Conservation (phyloP, 2,329 filamentous ascomycete genomes). For the Neophaeococcomyces mojaviensis region DNA sequence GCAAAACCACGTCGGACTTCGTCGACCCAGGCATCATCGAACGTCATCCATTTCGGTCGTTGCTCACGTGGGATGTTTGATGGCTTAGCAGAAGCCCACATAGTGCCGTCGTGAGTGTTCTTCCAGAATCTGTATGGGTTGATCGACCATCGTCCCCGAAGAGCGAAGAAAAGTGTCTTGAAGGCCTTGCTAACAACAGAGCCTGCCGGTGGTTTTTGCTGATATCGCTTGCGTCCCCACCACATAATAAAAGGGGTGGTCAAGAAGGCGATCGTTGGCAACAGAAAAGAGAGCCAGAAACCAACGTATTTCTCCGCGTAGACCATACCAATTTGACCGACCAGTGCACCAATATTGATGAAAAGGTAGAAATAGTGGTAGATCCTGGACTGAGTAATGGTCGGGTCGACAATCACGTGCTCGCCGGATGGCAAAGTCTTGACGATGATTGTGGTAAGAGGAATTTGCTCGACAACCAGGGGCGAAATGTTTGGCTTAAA, state of each 20-base stretch:
- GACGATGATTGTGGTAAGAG: conserved; percentile 51
- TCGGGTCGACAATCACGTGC: conserved; percentile 63
- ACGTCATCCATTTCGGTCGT: conserved; percentile 63
- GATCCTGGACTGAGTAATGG: conserved; percentile 59
- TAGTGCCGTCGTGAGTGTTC: conserved; percentile 13
- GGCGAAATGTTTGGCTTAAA: conserved; percentile 61
- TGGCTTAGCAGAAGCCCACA: conserved; percentile 25
- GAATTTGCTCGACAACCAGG: conserved; percentile 60
- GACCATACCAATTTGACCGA: conserved; percentile 59
- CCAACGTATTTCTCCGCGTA: conserved; percentile 70
- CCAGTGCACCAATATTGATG: conserved; percentile 60
- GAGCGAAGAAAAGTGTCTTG: conserved; percentile 38
- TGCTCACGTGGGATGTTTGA: conserved; percentile 47
- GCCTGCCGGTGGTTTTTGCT: conserved; percentile 58
- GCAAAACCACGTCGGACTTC: conserved; percentile 63
- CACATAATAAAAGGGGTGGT: conserved; percentile 55
- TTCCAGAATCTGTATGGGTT: conserved; percentile 49
- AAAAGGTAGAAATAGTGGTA: conserved; percentile 66
- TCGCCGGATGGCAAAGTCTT: conserved; percentile 51
- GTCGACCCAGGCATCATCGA: conserved; percentile 77
- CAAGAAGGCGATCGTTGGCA: conserved; percentile 60
- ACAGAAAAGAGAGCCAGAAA: conserved; percentile 64
- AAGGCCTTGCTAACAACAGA: conserved; percentile 43
- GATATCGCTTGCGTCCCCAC: conserved; percentile 56
- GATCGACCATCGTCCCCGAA: conserved; percentile 56